Percentiles rank a stretch among this genome's conserved stretches.
Evolutionary conservation across 2,329 filamentous ascomycete genomes (phyloP).

Genomic region (Drechslera avenae): DNA sequence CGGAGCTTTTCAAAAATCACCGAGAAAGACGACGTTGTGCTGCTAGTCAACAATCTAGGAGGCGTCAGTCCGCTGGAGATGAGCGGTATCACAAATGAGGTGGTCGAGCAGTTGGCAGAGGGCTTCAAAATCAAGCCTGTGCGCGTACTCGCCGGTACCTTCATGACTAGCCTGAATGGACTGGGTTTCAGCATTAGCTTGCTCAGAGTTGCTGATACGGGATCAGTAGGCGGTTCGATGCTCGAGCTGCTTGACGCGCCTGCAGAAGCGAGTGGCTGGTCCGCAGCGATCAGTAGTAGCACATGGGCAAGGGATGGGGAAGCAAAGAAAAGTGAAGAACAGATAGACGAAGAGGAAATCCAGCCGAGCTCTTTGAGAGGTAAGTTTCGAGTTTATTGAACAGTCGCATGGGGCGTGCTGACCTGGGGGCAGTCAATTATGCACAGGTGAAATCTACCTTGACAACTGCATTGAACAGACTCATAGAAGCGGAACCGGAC

Average conservation of each 20-base stretch:
- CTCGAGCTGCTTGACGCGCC: conserved; percentile 71
- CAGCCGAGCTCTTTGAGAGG: conserved; percentile 60
- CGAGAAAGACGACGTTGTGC: conserved; percentile 65
- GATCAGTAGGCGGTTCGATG: conserved; percentile 63
- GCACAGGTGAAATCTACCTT: conserved; percentile 58
- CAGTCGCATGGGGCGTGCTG: conserved; percentile 7
- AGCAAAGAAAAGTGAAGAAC: conserved; percentile 49
- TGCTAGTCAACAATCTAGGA: conserved; percentile 77
- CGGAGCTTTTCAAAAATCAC: conserved; percentile 71
- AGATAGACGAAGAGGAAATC: conserved; percentile 50
- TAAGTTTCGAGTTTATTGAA: conserved; percentile 37
- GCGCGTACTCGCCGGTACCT: conserved; percentile 68
- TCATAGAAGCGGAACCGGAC: conserved; percentile 69
- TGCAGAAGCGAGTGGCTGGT: conserved; percentile 70
- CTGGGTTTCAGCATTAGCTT: conserved; percentile 73
- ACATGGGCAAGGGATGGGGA: conserved; percentile 63
- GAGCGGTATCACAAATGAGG: conserved; percentile 72
- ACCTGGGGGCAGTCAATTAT: conserved; percentile 55
- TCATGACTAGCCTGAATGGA: conserved; percentile 74
- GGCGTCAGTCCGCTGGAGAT: conserved; percentile 74
- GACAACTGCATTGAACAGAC: conserved; percentile 61
- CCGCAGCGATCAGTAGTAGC: conserved; percentile 61
- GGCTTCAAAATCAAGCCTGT: conserved; percentile 65
- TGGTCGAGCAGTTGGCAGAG: conserved; percentile 63
- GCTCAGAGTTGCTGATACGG: conserved; percentile 66